Percentiles rank a stretch among this genome's conserved stretches.
These are phyloP conservation scores for Kodamaea neixiangensis DNA, from an alignment of 805 yeast species.

Conservation along the genomic window DNA sequence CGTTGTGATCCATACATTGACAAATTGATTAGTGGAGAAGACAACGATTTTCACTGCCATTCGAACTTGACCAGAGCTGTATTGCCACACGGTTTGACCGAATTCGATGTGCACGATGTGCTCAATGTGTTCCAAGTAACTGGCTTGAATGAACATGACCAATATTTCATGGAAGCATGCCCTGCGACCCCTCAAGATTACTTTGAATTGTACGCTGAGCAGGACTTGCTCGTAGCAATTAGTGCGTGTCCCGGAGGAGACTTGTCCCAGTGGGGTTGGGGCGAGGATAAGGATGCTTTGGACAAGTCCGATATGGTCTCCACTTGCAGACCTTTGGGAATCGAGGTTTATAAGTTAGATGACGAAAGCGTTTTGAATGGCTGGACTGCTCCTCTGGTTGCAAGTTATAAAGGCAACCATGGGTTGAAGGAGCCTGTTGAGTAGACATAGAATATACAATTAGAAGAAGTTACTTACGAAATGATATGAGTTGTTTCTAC, in stretches of 20 bases:
- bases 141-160: conserved; percentile 64
- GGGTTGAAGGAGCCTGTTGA: conserved; percentile 38
- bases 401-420: conserved; percentile 48
- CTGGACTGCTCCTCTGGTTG: conserved; percentile 49
- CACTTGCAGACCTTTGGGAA: conserved; percentile 37
- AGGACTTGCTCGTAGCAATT: conserved; percentile 58
- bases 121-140: conserved; percentile 58
- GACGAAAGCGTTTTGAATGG: conserved; percentile 46
- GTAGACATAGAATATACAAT: background rate
- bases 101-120: conserved; percentile 68
- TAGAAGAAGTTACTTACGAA: background rate
- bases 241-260: conserved; percentile 66
- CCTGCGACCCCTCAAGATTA: conserved; percentile 59
- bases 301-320: conserved; percentile 57
- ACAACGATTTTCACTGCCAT: conserved; percentile 64
- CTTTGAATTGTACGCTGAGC: conserved; percentile 68
- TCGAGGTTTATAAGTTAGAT: conserved; percentile 58
- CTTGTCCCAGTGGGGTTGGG: conserved; percentile 69
- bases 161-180: conserved; percentile 69
- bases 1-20: conserved; percentile 73
- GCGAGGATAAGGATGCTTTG: conserved; percentile 51
- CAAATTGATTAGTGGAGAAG: conserved; percentile 61
- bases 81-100: conserved; percentile 60
- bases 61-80: conserved; percentile 63
- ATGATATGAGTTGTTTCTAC: background rate